Percentiles rank a stretch among this genome's conserved stretches.
phyloP scores from a whole-genome alignment of 176 grass and related monocot genomes.

The Musa schizocarpa region DNA sequence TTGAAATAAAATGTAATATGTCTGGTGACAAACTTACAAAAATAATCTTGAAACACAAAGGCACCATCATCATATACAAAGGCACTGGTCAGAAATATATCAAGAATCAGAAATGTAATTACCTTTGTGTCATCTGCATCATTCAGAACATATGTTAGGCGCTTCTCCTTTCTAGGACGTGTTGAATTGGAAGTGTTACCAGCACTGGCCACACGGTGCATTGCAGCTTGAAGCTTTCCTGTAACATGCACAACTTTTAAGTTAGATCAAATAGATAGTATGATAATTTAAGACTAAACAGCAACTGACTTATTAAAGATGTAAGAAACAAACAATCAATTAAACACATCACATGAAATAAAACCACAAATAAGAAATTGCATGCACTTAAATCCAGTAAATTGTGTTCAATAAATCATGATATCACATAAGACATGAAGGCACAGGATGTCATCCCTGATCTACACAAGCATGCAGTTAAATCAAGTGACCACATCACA shows the following conservation, averaged over 20 bases:
- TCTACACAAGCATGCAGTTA: too few relatives aligned
- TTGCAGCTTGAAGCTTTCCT: constrained; percentile 33
- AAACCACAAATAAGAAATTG: too few relatives aligned
- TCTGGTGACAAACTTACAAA: not conserved
- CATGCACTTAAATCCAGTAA: too few relatives aligned
- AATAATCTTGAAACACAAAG: not conserved
- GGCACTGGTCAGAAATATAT: not conserved
- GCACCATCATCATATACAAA: not conserved
- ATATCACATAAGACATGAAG: too few relatives aligned
- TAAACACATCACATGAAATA: too few relatives aligned
- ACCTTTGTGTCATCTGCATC: constrained; percentile 92
- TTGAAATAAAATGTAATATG: constrained; percentile 2
- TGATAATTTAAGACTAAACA: too few relatives aligned
- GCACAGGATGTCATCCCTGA: too few relatives aligned
- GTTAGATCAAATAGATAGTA: not conserved
- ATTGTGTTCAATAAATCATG: too few relatives aligned
- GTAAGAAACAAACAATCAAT: too few relatives aligned
- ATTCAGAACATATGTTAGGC: constrained; percentile 89
- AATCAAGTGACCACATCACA: too few relatives aligned
- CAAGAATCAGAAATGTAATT: not conserved
- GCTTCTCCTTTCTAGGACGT: constrained; percentile 93
- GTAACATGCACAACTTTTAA: constrained; percentile 15
- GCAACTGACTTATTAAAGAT: too few relatives aligned
- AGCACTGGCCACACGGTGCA: constrained; percentile 93
- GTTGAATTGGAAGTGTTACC: constrained; percentile 57